These are phyloP conservation scores for Nymphaea thermarum DNA, from an alignment of 164 flowering plant genomes.

Conservation along the genomic window DNA sequence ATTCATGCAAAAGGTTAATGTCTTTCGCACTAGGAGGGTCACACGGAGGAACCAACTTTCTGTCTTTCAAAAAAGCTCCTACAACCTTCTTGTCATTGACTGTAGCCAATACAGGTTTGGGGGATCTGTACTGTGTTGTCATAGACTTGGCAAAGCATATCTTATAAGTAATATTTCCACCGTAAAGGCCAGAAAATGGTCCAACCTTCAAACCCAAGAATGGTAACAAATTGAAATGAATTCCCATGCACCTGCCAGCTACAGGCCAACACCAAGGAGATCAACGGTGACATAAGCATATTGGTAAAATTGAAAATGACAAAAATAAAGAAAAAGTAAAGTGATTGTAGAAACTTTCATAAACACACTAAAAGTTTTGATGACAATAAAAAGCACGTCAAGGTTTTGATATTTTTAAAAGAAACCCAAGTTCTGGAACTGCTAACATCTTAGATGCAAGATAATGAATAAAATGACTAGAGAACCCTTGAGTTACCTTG, in stretches of 20 bases:
- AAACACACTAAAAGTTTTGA: no score
- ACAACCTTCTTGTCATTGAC: constrained; percentile 26
- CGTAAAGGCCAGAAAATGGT: no score
- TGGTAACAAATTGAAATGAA: neutral
- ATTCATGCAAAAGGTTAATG: constrained; percentile 41
- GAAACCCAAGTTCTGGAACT: no score
- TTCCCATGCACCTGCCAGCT: neutral
- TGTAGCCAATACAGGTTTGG: no score
- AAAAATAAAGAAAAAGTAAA: no score
- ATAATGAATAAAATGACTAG: no score
- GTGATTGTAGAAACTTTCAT: neutral
- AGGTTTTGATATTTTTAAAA: no score
- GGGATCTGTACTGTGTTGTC: no score
- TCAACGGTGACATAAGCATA: neutral
- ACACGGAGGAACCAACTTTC: constrained; percentile 58
- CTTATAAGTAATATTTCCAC: constrained; percentile 8
- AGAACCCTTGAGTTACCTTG: no score
- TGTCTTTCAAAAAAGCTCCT: constrained; percentile 29
- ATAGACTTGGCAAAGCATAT: neutral
- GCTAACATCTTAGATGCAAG: no score
- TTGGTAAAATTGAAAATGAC: neutral
- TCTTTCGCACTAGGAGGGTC: constrained; percentile 67
- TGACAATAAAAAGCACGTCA: no score
- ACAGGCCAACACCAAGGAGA: neutral
- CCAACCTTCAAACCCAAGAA: neutral